A percentile compares a stretch with the other conserved stretches of the same genome.
Evolutionary conservation across 176 grass and related monocot genomes (phyloP).

Genomic region (Bonia amplexicaulis): DNA sequence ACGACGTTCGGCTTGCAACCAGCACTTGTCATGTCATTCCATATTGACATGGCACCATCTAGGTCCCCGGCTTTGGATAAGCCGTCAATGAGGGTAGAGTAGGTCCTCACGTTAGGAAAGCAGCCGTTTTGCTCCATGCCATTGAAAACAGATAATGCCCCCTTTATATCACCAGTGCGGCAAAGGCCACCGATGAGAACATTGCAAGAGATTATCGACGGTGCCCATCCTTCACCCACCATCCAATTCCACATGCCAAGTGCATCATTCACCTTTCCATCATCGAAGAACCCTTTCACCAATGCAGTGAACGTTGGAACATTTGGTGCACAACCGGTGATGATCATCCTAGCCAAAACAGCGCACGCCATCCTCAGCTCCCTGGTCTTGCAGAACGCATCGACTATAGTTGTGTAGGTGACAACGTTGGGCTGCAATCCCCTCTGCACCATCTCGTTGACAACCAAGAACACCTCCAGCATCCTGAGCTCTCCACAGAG

Average conservation of each 20-base stretch:
- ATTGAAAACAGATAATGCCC: conserved; percentile 44
- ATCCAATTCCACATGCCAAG: conserved; percentile 70
- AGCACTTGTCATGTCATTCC: conserved; percentile 55
- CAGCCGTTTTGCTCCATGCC: conserved; percentile 47
- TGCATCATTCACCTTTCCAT: conserved; percentile 44
- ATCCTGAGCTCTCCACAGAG: conserved; percentile 52
- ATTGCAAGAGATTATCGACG: conserved; percentile 62
- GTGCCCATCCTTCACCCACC: conserved; percentile 52
- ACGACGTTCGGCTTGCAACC: conserved; percentile 79
- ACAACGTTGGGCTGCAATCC: conserved; percentile 47
- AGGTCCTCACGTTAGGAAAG: conserved; percentile 58
- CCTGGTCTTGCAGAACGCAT: conserved; percentile 39
- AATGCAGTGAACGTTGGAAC: conserved; percentile 53
- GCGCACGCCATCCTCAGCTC: conserved; percentile 50
- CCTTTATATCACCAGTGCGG: conserved; percentile 30
- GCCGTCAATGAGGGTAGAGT: conserved; percentile 60
- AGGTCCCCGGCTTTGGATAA: conserved; percentile 68
- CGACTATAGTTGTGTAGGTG: conserved; percentile 64
- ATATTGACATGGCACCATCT: conserved; percentile 59
- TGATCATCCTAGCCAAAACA: conserved; percentile 74
- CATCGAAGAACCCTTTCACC: conserved; percentile 52
- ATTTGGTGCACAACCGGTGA: conserved; percentile 55
- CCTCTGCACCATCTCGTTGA: conserved; percentile 52
- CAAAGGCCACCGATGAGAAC: conserved; percentile 76
- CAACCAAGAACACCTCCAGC: conserved; percentile 36